Base-by-base conservation (phyloP, 75 land plant genomes). In the Gnetum montanum region DNA sequence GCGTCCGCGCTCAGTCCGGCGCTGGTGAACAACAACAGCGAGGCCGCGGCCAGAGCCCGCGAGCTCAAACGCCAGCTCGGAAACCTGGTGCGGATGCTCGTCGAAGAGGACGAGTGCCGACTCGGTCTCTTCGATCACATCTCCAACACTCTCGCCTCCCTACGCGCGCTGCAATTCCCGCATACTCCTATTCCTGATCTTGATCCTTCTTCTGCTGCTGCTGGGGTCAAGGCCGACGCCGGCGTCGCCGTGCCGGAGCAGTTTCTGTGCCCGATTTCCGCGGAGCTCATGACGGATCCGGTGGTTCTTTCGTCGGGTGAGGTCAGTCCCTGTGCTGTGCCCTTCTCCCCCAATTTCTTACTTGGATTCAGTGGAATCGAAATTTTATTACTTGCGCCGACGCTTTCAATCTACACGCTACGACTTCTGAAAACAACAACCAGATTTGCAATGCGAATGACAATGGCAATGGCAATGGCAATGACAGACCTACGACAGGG, bases 401-500 rank as follows among this genome's bases (percentile, higher is more conserved):
- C n/a, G n/a, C n/a, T n/a, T n/a, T n/a, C n/a, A n/a, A n/a, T n/a
- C n/a, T n/a, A n/a, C n/a, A n/a, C n/a, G n/a, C n/a, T n/a, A n/a
- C n/a, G n/a, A n/a, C n/a, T n/a, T n/a, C n/a, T n/a, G n/a, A n/a
- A n/a, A n/a, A n/a, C n/a, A n/a, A n/a, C n/a, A n/a, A n/a, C n/a
- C n/a, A n/a, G n/a, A n/a, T n/a, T n/a, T n/a, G n/a, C n/a, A n/a
- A n/a, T n/a, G n/a, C n/a, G n/a, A n/a, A n/a, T n/a, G n/a, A n/a
- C n/a, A n/a, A n/a, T n/a, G n/a, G n/a, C n/a, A n/a, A n/a, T n/a
- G n/a, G n/a, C n/a, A n/a, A n/a, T n/a, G n/a, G n/a, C n/a, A n/a
- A n/a, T n/a, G n/a, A 53, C 84, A 90, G 96, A 89, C 95, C 4
- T 89, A 70, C 58, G 95, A 89, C 26, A 74, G 90, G 31, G 59